Conservation (phyloP, 345 rosid species). For the Laguncularia racemosa region DNA sequence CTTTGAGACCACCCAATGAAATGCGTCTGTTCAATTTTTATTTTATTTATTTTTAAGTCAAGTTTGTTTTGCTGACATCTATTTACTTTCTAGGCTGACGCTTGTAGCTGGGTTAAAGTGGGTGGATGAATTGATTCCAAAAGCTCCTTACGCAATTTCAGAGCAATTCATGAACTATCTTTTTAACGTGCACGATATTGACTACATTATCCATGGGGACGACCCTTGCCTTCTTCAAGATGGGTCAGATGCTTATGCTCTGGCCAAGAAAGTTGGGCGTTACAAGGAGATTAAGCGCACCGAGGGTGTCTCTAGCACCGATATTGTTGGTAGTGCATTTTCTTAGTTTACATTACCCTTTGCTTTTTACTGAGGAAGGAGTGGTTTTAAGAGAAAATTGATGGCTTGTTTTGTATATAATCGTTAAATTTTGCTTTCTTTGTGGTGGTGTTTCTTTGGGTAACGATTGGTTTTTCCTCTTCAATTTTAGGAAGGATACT, state of each 20-base stretch:
- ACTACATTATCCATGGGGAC: slow-evolving; percentile 89
- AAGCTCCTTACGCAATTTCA: slow-evolving; percentile 87
- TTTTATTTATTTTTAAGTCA: no score
- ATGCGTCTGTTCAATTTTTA: background rate
- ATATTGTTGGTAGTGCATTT: slow-evolving; percentile 75
- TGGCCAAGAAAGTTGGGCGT: slow-evolving; percentile 81
- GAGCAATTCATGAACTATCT: slow-evolving; percentile 79
- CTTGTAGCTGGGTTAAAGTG: slow-evolving; percentile 91
- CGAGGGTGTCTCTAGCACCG: slow-evolving; percentile 98
- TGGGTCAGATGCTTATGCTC: slow-evolving; percentile 93
- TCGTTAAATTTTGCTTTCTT: background rate
- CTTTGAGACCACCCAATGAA: no score
- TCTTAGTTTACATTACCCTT: slow-evolving; percentile 2
- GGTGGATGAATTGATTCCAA: slow-evolving; percentile 90
- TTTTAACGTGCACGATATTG: slow-evolving; percentile 78
- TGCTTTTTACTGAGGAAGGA: background rate
- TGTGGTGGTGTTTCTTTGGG: background rate
- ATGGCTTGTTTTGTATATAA: no score
- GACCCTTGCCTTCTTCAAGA: slow-evolving; percentile 96
- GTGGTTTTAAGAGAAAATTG: background rate
- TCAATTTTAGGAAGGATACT: slow-evolving; percentile 70
- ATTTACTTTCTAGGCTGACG: slow-evolving; percentile 42
- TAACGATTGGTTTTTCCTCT: background rate
- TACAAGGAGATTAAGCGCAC: slow-evolving; percentile 98
- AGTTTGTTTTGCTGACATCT: slow-evolving; percentile 8